Base-by-base conservation (phyloP, 1,284 basidiomycete genomes). In the Ustilago shanxiensis region DNA sequence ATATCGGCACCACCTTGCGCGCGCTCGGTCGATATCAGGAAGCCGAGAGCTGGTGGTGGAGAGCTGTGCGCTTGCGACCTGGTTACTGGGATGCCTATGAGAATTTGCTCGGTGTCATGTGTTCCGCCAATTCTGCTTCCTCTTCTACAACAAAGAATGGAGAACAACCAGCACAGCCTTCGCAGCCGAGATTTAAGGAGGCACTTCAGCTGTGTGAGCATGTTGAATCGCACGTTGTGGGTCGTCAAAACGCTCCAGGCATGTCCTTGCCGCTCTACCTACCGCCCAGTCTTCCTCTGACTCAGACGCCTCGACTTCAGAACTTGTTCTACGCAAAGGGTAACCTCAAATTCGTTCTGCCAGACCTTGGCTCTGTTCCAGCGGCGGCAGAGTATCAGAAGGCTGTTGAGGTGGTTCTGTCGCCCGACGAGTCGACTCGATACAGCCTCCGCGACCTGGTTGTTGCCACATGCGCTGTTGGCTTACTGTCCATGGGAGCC, bases 1-100 rank as follows among this genome's bases (percentile, higher is more conserved):
- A 90, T 72, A 88, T 90, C 44, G 89, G 89, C 6, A 89, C 88
- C 9, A 88, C 89, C 7, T 81, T 88, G 56, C 86, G 88, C 22
- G 87, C 88, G 7, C 79, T 88, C 63, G 84, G 87, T 56, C 79
- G 83, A 9, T 83, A 82, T 65, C 62, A 77, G 7, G 87, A 88
- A 47, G 88, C 88, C 1, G 86, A 88, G 67, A 77, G 72, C 28
- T 88, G 88, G 88, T 89, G 88, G 88, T 87, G 86, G 86, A 86
- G 85, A 53, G 88, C 88, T 10, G 84, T 89, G 54, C 83, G 85
- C 53, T 68, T 88, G 9, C 80, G 87, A 31, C 88, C 88, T 14
- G 85, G 86, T 44, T 88, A 87, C 70, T 88, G 87, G 86, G 87
- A 88, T 62, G 87, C 87, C 16, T 84, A 85, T 24, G 88, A 88